phyloP scores from a whole-genome alignment of 257 asterid species.

The Solanum ahanhuiri region DNA sequence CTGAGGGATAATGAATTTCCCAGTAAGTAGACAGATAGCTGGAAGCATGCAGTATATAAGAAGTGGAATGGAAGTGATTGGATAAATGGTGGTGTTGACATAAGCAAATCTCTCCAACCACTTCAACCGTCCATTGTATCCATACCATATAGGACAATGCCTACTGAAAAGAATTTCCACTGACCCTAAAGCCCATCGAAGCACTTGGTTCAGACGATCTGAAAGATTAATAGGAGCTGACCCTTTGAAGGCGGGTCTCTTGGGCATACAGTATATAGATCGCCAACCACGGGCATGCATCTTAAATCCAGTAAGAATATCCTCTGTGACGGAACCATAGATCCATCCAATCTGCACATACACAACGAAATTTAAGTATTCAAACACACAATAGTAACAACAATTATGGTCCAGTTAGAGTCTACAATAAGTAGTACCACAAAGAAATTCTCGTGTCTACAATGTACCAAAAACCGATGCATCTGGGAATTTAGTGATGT shows the following conservation, averaged over 20 bases:
- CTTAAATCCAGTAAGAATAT: conserved; percentile 97
- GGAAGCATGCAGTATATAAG: conserved; percentile 76
- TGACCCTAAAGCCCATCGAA: conserved; percentile 98
- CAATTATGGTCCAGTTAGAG: neutral
- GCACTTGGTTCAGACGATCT: conserved; percentile 96
- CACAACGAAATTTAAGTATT: neutral
- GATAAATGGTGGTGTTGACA: conserved; percentile 89
- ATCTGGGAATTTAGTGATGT: neutral
- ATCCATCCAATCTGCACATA: conserved; percentile 91
- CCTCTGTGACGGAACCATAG: conserved; percentile 96
- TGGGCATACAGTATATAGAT: conserved; percentile 91
- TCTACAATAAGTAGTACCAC: neutral
- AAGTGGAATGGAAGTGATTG: conserved; percentile 85
- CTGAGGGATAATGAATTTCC: conserved; percentile 96
- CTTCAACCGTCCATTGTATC: conserved; percentile 77
- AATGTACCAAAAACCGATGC: neutral
- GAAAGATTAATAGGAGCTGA: conserved; percentile 98
- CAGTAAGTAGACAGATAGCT: conserved; percentile 91
- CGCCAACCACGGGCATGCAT: conserved; percentile 99
- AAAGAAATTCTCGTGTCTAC: neutral
- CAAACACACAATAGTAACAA: neutral
- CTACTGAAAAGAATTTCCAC: conserved; percentile 89
- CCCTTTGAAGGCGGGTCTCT: conserved; percentile 89
- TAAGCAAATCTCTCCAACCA: conserved; percentile 96
- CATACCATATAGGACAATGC: conserved; percentile 98